These are phyloP conservation scores for Malassezia restricta DNA, from an alignment of 1,284 basidiomycete species.

Conservation along the genomic window DNA sequence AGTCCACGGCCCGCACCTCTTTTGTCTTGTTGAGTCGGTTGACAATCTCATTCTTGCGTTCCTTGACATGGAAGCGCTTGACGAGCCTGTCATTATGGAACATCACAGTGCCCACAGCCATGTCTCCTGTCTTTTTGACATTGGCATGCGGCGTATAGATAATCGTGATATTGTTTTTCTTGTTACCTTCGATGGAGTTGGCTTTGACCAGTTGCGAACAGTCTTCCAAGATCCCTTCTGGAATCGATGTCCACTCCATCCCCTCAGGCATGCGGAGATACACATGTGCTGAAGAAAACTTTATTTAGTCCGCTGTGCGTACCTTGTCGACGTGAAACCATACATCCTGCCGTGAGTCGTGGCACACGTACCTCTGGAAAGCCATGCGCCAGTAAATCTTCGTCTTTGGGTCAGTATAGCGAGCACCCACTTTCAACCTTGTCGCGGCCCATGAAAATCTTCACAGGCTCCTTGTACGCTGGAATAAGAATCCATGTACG, in stretches of 20 bases:
- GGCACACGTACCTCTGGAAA: conserved; percentile 48
- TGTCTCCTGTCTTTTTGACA: conserved; percentile 37
- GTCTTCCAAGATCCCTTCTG: conserved; percentile 64
- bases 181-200: conserved; percentile 93
- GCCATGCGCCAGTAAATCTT: conserved; percentile 51
- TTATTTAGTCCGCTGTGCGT: background rate
- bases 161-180: conserved; percentile 81
- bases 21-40: conserved; percentile 95
- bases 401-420: conserved; percentile 12
- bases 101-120: conserved; percentile 77
- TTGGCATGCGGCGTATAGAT: conserved; percentile 68
- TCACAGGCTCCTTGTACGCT: conserved; percentile 56
- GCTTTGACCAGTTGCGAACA: conserved; percentile 92
- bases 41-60: conserved; percentile 76
- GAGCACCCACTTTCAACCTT: conserved; percentile 50
- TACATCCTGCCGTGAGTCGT: conserved; percentile 32
- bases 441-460: conserved; percentile 87
- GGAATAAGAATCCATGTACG: background rate
- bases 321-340: conserved; percentile 55
- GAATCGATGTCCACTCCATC: conserved; percentile 76
- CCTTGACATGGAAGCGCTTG: conserved; percentile 58
- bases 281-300: conserved; percentile 41
- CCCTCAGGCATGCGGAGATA: conserved; percentile 71
- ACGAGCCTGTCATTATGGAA: conserved; percentile 74
- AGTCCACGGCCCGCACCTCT: conserved; percentile 58